Evolutionary conservation across 2,329 filamentous ascomycete species (phyloP).

Genomic region (Penicillium sp.): DNA sequence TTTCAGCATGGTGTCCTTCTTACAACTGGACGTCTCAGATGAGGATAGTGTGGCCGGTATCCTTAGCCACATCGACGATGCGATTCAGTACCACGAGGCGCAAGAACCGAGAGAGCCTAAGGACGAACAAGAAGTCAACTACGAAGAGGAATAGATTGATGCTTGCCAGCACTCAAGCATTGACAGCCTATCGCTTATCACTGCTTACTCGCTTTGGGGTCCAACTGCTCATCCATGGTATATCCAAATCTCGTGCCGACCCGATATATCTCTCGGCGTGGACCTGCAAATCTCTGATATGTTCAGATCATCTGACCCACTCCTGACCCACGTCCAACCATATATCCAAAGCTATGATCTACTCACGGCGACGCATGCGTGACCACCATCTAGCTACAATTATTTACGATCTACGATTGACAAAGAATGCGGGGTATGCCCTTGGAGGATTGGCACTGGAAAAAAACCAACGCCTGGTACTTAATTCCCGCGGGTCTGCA

Average conservation of each 20-base stretch:
- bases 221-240: too few species aligned
- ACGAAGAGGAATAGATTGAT: slow-evolving; percentile 46
- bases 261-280: background rate
- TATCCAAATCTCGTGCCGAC: background rate
- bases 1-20: slow-evolving; percentile 96
- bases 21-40: slow-evolving; percentile 85
- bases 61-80: slow-evolving; percentile 90
- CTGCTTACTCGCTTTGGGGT: slow-evolving; percentile 7
- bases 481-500: too few species aligned
- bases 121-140: slow-evolving; percentile 63
- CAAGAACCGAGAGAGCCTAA: slow-evolving; percentile 86
- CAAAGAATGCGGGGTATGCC: background rate
- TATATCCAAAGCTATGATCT: background rate
- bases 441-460: background rate
- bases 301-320: background rate
- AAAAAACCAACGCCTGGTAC: background rate
- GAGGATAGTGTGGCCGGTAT: slow-evolving; percentile 88
- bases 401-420: background rate
- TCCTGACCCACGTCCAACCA: background rate
- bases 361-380: background rate
- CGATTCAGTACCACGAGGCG: slow-evolving; percentile 89
- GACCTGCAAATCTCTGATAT: background rate
- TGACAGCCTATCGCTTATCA: background rate
- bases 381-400: background rate
- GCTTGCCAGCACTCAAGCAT: background rate